These are phyloP conservation scores for Starmerella cellae DNA, from an alignment of 805 yeast species.

Conservation along the genomic window DNA sequence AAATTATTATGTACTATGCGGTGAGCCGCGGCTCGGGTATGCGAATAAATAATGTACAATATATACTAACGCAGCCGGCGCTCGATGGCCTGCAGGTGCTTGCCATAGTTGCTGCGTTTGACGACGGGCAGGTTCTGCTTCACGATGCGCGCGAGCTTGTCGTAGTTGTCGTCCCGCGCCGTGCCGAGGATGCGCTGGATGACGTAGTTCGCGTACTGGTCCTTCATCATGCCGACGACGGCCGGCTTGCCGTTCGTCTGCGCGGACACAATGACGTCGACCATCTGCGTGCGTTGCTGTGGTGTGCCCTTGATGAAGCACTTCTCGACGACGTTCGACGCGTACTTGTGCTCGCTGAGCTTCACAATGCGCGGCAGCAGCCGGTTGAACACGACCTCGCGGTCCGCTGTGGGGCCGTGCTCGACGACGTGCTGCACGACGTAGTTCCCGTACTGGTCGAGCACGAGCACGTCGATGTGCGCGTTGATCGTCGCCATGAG, in stretches of 20 bases:
- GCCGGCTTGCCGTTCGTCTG: constrained; percentile 30
- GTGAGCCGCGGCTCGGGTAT: too few relatives aligned
- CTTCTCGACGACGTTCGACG: constrained; percentile 93
- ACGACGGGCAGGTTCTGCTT: constrained; percentile 67
- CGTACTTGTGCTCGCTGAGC: constrained; percentile 91
- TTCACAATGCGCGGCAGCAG: constrained; percentile 62
- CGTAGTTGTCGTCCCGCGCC: constrained; percentile 56
- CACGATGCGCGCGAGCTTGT: constrained; percentile 55
- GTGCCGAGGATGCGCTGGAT: constrained; percentile 87
- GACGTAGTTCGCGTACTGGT: constrained; percentile 94
- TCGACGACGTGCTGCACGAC: constrained; percentile 93
- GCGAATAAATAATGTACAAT: not conserved
- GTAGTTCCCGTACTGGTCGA: constrained; percentile 95
- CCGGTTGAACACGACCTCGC: constrained; percentile 47
- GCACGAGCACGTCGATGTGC: constrained; percentile 62
- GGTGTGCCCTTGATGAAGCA: constrained; percentile 63
- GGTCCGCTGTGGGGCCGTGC: constrained; percentile 49
- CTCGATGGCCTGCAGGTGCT: constrained; percentile 73
- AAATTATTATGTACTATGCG: too few relatives aligned
- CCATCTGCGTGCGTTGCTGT: constrained; percentile 47
- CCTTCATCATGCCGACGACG: constrained; percentile 87
- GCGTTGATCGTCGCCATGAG: constrained; percentile 62
- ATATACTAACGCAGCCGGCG: constrained; percentile 28
- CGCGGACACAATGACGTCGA: constrained; percentile 41
- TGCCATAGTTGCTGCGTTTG: constrained; percentile 57